Conservation (phyloP, 1,284 basidiomycete genomes). For the Macrocybe sp. region DNA sequence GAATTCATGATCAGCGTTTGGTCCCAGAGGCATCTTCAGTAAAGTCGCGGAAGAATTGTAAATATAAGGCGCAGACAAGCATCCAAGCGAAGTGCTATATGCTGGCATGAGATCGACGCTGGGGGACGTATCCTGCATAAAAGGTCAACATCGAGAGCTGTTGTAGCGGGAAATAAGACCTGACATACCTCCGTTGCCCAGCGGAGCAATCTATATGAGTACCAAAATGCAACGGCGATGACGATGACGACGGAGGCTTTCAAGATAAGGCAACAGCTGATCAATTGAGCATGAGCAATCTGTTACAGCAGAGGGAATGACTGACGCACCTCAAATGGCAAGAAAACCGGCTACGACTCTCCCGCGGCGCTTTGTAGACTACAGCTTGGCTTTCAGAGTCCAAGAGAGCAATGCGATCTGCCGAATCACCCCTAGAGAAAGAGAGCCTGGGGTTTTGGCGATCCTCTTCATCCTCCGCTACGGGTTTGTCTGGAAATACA, state of each 20-base stretch:
- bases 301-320: neutral
- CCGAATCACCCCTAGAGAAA: conserved; percentile 23
- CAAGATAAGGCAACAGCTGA: conserved; percentile 48
- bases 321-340: conserved; percentile 45
- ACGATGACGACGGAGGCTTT: conserved; percentile 50
- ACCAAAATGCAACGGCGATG: conserved; percentile 36
- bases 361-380: conserved; percentile 27
- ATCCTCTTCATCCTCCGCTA: conserved; percentile 40
- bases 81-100: conserved; percentile 50
- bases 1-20: conserved; percentile 35
- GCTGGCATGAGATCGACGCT: conserved; percentile 50
- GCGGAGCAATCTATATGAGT: conserved; percentile 35
- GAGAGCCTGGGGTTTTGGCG: conserved; percentile 26
- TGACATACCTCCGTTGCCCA: conserved; percentile 44
- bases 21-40: conserved; percentile 34
- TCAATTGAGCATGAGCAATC: conserved; percentile 1
- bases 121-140: conserved; percentile 37
- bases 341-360: conserved; percentile 42
- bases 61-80: conserved; percentile 35
- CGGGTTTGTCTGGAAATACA: conserved; percentile 31
- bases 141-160: neutral
- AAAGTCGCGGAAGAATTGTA: conserved; percentile 37
- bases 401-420: conserved; percentile 29
- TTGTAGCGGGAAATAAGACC: neutral
- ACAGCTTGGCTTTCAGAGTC: conserved; percentile 29